Evolutionary conservation across 768 basidiomycete species (phyloP).

Genomic region (Leccinum imitatum): DNA sequence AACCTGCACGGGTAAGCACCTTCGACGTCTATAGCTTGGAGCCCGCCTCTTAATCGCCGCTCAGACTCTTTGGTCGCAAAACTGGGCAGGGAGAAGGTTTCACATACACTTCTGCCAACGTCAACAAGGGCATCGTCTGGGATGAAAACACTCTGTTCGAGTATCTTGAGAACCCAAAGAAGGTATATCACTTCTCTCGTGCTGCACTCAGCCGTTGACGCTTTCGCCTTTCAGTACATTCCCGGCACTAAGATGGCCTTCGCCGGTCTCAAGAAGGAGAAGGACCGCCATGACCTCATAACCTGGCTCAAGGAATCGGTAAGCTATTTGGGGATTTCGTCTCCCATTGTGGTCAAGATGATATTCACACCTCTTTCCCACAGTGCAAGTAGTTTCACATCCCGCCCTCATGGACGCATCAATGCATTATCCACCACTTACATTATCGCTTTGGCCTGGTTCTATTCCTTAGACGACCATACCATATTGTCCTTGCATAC

Average conservation of each 20-base stretch:
- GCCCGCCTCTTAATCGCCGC: background rate
- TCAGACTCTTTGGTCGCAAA: constrained; percentile 78
- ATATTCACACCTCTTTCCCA: background rate
- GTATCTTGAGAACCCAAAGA: constrained; percentile 96
- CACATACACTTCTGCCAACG: constrained; percentile 92
- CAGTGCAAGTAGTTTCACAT: constrained; percentile 24
- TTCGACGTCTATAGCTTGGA: background rate
- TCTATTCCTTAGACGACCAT: constrained; percentile 39
- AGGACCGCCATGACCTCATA: constrained; percentile 94
- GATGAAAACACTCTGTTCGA: constrained; percentile 88
- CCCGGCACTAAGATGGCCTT: constrained; percentile 99
- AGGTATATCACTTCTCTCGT: constrained; percentile 47
- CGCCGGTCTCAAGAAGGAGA: constrained; percentile 97
- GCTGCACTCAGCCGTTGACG: background rate
- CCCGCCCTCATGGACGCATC: constrained; percentile 13
- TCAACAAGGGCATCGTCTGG: constrained; percentile 93
- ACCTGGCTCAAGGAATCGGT: constrained; percentile 78
- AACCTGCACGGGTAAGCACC: constrained; percentile 84
- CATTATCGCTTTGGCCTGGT: constrained; percentile 25
- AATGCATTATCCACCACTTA: constrained; percentile 18
- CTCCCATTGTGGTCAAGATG: background rate
- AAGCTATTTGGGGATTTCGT: constrained; percentile 27
- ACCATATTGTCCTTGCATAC: constrained; percentile 24
- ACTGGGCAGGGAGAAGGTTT: constrained; percentile 84
- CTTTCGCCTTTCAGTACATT: constrained; percentile 62